Base-by-base conservation (phyloP, 2,329 filamentous ascomycete species). In the Fusarium paranaense region DNA sequence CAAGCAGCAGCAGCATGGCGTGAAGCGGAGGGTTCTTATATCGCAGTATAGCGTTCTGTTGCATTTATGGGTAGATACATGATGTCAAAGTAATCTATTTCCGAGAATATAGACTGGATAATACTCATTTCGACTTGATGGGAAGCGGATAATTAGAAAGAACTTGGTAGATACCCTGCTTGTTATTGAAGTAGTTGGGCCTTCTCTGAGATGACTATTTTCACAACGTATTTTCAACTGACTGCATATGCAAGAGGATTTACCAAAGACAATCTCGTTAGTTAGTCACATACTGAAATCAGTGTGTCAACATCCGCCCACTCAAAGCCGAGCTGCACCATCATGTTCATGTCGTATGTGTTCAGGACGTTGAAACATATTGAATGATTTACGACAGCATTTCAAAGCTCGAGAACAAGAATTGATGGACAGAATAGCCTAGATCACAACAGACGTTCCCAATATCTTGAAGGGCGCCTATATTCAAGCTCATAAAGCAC, bases 31-130 rank as follows among this genome's bases (percentile, higher is more conserved):
- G 20, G 61, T 63, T 33, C 64, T 76, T 11, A 9, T 76, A 7
- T 76, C 75, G 5, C 69, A 73, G 60, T 77, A 71, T 35, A 52
- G 30, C 14, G 62, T 77, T 14, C 30, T 38, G 6, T n/a, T 57
- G 11, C 65, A 70, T 20, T 18, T 18, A 1, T 77, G 75, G 75
- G 45, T 40, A 20, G 67, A 75, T 37, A 32, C 33, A n/a, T 33
- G 56, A 60, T 11, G 18, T 6, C 13, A 5, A n/a, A 13, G 2
- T 22, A 7, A 37, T 6, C 33, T 25, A 56, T 25, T 35, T 20
- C 3, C 5, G 11, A 14, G 50, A 16, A 22, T 25, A 56, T 56
- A 56, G 30, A n/a, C 8, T n/a, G 4, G 22, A 27, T 27, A 47
- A 47, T 47, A 18, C 8, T 6, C 18, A 2, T 47, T 10, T 27